These are phyloP conservation scores for Cicer cuneatum DNA, from an alignment of 306 rosid species.

Conservation along the genomic window DNA sequence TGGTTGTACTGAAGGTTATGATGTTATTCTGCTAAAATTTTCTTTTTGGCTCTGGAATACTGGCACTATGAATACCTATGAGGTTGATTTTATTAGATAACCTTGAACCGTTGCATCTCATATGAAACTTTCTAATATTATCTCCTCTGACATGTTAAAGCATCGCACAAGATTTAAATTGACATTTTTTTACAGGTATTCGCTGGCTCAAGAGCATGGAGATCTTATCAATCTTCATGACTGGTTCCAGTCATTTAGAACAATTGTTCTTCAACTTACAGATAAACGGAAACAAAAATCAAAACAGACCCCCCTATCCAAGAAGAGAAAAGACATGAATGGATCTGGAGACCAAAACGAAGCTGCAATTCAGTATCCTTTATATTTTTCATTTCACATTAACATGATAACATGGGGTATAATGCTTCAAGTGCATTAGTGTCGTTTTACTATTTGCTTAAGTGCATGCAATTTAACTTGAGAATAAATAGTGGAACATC, in stretches of 20 bases:
- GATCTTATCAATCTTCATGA: constrained; percentile 97
- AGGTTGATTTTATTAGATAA: not conserved
- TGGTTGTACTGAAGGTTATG: not conserved
- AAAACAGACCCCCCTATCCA: constrained; percentile 65
- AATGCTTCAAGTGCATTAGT: constrained; percentile 17
- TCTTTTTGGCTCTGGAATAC: not conserved
- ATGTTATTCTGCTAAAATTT: constrained; percentile 8
- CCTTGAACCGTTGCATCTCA: constrained; percentile 10
- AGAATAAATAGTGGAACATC: constrained; percentile 5
- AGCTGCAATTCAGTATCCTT: constrained; percentile 93
- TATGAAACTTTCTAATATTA: not conserved
- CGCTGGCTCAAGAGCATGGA: constrained; percentile 88
- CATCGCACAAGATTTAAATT: constrained; percentile 14
- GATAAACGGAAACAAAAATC: constrained; percentile 62
- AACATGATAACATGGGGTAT: constrained; percentile 8
- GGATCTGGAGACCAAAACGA: constrained; percentile 64
- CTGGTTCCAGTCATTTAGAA: constrained; percentile 87
- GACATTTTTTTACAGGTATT: constrained; percentile 61
- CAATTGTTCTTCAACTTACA: constrained; percentile 54
- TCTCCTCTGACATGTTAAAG: constrained; percentile 25
- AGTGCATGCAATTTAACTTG: constrained; percentile 18
- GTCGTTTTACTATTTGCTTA: constrained; percentile 31
- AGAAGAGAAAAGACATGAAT: constrained; percentile 63
- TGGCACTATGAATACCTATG: not conserved
- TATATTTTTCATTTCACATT: constrained; percentile 39